A percentile compares a stretch with the other conserved stretches of the same genome.
These are phyloP conservation scores for Mycogone perniciosa DNA, from an alignment of 2,329 filamentous ascomycete species.

Conservation along the genomic window DNA sequence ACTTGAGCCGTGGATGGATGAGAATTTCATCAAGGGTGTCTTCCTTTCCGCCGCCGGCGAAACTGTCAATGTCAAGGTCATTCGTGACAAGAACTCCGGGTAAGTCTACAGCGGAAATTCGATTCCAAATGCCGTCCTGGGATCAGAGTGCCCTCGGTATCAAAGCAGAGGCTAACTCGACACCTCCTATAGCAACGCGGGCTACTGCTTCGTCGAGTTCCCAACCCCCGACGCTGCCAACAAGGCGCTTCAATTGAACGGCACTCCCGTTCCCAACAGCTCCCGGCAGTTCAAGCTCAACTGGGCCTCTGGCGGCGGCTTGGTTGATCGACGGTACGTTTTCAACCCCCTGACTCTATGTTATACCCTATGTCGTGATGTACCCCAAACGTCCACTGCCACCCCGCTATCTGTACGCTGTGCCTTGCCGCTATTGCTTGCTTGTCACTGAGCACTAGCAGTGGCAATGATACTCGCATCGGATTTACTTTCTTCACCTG, in stretches of 20 bases:
- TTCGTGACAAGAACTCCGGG: constrained; percentile 98
- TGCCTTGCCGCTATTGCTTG: constrained; percentile 4
- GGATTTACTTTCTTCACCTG: constrained; percentile 11
- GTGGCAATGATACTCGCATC: constrained; percentile 4
- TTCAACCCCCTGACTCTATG: neutral
- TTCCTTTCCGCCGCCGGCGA: constrained; percentile 86
- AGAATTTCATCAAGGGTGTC: constrained; percentile 94
- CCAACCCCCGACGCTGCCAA: constrained; percentile 72
- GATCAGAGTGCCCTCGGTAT: too few relatives aligned
- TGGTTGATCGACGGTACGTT: constrained; percentile 81
- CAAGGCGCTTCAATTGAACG: constrained; percentile 87
- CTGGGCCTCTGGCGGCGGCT: constrained; percentile 94
- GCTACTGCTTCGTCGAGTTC: constrained; percentile 98
- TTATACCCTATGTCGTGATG: neutral
- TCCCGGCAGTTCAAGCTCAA: constrained; percentile 96
- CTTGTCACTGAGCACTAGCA: neutral
- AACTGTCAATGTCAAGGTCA: constrained; percentile 98
- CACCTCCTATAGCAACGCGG: constrained; percentile 66
- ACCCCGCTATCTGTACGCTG: neutral
- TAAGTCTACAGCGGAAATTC: constrained; percentile 34
- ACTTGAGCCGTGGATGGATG: constrained; percentile 97
- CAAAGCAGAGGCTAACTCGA: neutral
- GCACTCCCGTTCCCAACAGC: constrained; percentile 85
- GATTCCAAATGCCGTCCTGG: too few relatives aligned
- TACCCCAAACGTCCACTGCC: neutral